Conservation (phyloP, 2,329 filamentous ascomycete species). For the Aaosphaeria arxii region DNA sequence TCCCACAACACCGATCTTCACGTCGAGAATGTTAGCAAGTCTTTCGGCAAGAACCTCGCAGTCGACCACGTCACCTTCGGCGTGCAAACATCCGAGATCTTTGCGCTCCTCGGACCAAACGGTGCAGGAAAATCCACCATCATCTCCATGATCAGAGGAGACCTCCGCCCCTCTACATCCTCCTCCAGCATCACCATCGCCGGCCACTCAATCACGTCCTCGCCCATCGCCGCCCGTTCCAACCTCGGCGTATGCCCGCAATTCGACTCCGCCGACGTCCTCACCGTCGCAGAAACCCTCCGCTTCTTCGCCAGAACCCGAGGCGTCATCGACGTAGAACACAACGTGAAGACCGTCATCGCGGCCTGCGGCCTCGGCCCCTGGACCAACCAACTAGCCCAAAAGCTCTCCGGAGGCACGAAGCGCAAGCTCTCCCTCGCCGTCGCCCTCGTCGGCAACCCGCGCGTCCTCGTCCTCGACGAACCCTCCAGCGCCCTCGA, state of each 20-base stretch:
- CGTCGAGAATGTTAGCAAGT: conserved; percentile 72
- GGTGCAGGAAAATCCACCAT: conserved; percentile 84
- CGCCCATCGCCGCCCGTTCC: conserved; percentile 60
- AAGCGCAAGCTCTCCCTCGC: conserved; percentile 85
- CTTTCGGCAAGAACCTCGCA: conserved; percentile 67
- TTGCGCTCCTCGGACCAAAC: conserved; percentile 79
- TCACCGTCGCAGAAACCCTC: conserved; percentile 79
- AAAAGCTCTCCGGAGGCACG: conserved; percentile 79
- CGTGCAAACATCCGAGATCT: conserved; percentile 71
- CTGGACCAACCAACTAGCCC: conserved; percentile 66
- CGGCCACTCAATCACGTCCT: conserved; percentile 59
- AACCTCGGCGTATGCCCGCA: conserved; percentile 82
- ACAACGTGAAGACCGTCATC: conserved; percentile 60
- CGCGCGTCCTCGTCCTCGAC: conserved; percentile 79
- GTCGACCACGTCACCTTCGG: conserved; percentile 67
- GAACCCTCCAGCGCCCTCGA: conserved; percentile 86
- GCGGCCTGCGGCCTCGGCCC: conserved; percentile 65
- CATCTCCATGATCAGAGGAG: conserved; percentile 79
- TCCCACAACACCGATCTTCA: conserved; percentile 63
- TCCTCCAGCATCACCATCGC: conserved; percentile 72
- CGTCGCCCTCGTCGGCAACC: conserved; percentile 88
- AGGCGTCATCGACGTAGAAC: conserved; percentile 49
- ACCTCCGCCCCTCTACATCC: conserved; percentile 65
- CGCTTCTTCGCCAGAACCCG: conserved; percentile 74
- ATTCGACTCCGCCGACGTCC: conserved; percentile 81